Evolutionary conservation across 306 rosid species (phyloP).

Genomic region (Castanea sativa): DNA sequence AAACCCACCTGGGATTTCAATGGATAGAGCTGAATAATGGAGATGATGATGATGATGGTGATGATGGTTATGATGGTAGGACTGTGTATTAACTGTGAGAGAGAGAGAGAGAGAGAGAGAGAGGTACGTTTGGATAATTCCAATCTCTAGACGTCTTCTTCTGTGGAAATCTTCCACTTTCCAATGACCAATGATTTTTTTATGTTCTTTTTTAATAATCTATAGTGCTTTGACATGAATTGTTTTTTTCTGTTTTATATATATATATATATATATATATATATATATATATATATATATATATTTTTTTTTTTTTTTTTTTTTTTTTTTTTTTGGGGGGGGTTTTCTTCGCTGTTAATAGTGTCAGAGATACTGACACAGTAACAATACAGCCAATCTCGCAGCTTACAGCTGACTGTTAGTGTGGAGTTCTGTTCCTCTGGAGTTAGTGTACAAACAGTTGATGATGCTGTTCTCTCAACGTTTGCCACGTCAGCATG

Average conservation of each 20-base stretch:
- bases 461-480: neutral
- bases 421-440: neutral
- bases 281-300: no score
- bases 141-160: constrained; percentile 60
- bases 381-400: constrained; percentile 3
- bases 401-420: neutral
- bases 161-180: constrained; percentile 47
- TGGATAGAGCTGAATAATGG: no score
- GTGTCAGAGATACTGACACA: constrained; percentile 32
- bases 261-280: no score
- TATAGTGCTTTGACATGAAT: constrained; percentile 39
- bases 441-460: neutral
- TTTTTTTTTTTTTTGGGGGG: neutral
- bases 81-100: constrained; percentile 9
- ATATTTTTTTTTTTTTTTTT: neutral
- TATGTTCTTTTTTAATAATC: constrained; percentile 24
- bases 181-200: constrained; percentile 38
- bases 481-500: neutral
- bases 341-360: neutral
- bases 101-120: constrained; percentile 11
- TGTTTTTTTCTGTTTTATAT: neutral
- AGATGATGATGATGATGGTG: constrained; percentile 21
- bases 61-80: constrained; percentile 26
- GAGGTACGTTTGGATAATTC: constrained; percentile 34
- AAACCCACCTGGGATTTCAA: constrained; percentile 34